Percentiles rank a stretch among this genome's conserved stretches.
These are phyloP conservation scores for Neonectria magnoliae DNA, from an alignment of 2,329 filamentous ascomycete genomes.

Conservation along the genomic window DNA sequence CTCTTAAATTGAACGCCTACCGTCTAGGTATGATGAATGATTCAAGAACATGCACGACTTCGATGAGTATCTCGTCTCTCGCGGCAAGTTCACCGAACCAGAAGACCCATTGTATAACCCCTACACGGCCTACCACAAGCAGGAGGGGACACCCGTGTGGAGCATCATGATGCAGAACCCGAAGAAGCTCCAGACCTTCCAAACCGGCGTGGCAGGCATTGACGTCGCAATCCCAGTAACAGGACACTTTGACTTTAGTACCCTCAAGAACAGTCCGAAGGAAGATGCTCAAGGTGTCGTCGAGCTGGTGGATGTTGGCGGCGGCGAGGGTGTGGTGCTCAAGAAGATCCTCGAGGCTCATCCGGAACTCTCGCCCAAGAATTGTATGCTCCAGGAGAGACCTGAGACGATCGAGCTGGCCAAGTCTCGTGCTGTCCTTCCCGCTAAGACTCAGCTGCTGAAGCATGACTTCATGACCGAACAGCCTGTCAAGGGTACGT, in stretches of 20 bases:
- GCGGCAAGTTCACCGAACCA: slow-evolving; percentile 40
- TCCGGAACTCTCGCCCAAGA: slow-evolving; percentile 34
- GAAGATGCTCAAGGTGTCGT: slow-evolving; percentile 31
- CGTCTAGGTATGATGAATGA: slow-evolving; percentile 46
- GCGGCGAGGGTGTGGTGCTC: slow-evolving; percentile 44
- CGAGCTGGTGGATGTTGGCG: slow-evolving; percentile 47
- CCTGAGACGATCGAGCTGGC: slow-evolving; percentile 42
- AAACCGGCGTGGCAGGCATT: slow-evolving; percentile 46
- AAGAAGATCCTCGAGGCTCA: slow-evolving; percentile 46
- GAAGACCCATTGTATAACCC: slow-evolving; percentile 45
- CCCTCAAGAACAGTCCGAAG: slow-evolving; percentile 35
- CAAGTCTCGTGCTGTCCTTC: slow-evolving; percentile 29
- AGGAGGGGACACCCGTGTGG: slow-evolving; percentile 48
- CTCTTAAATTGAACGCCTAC: neutral
- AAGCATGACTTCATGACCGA: slow-evolving; percentile 45
- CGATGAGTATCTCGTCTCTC: slow-evolving; percentile 44
- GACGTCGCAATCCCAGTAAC: slow-evolving; percentile 46
- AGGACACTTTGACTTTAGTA: slow-evolving; percentile 46
- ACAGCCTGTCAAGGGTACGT: slow-evolving; percentile 44
- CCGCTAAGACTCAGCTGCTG: slow-evolving; percentile 31
- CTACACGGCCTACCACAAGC: slow-evolving; percentile 44
- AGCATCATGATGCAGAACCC: slow-evolving; percentile 47
- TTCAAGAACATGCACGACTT: slow-evolving; percentile 48
- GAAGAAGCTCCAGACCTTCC: slow-evolving; percentile 43
- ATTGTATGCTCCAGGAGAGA: slow-evolving; percentile 41